Base-by-base conservation (phyloP, 257 asterid genomes). In the Lithospermum erythrorhizon region DNA sequence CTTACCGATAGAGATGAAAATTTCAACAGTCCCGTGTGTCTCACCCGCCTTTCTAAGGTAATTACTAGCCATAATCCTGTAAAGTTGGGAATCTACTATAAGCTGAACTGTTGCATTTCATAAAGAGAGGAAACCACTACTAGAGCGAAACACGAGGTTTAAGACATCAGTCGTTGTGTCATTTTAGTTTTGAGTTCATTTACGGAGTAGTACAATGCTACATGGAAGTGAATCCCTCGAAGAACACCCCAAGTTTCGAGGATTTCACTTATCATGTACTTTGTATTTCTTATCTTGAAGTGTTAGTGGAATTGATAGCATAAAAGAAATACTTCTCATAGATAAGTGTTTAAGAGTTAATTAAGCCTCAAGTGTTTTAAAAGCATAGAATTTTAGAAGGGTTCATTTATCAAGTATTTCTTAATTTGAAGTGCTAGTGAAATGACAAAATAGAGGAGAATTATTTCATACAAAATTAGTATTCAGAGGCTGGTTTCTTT, bases 61-160 rank as follows among this genome's bases (percentile, higher is more conserved):
- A 70, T 75, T 70, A 79, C 97, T 84, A 13, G 97, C 98, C n/a
- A 71, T 94, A 68, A 66, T 68, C 75, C 95, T 91, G 86, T 78
- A 71, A 61, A 37, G 23, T 65, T 47, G 22, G 51, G 60, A 57
- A 30, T 21, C 59, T 0, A 47, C 49, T 57, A 41, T 45, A 29
- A 45, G 17, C 1, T n/a, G 63, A n/a, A 18, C n/a, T 15, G 24
- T 1, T 6, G 24, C 49, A 41, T 41, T 41, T 41, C 49, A 74
- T 9, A 65, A 48, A 55, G 32, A 53, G 13, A 9, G 6, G 17
- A 29, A 25, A 6, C 58, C 4, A 41, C 49, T 4, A 41, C 5
- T 41, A 41, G 18, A 41, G 18, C 49, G 0, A 41, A 41, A 41
- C 49, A 41, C 1, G 17, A 41, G 49, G 49, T 41, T 41, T 41